Base-by-base conservation (phyloP, 441 rosid genomes). In the Breynia disticha region DNA sequence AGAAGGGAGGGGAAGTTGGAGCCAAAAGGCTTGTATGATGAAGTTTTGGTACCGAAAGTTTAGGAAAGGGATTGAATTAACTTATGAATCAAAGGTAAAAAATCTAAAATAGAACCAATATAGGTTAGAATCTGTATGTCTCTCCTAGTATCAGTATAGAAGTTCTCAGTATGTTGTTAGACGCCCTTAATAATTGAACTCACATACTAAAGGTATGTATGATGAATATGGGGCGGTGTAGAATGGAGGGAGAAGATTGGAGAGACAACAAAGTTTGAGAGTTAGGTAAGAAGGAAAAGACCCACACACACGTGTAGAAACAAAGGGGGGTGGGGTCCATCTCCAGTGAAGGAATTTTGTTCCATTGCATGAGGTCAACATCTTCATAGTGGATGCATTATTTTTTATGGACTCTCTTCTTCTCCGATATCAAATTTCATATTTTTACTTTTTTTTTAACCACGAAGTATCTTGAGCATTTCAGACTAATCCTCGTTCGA, bases 301-400 rank as follows among this genome's bases (percentile, higher is more conserved):
- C 61, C 57, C 80, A 65, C 65, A 64, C 85, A 68, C 85, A 70
- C 81, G 81, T 76, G 85, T 68, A 52, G 38, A 62, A 43, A 52
- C 60, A 54, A 46, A 46, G 18, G 16, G 76, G 64, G 77, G 81
- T 67, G 76, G 64, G 77, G 81, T 67, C 76, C 78, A 60, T 5
- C 10, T 59, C 11, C 35, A 43, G 37, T 17, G 24, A 41, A 61
- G 61, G 56, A 44, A 64, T 63, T 70, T 72, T 72, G 71, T 66
- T 74, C 49, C 19, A 46, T 46, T 46, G 0, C 62, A 60, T 61
- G 69, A 61, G 74, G 83, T 77, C 83, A 65, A 52, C 77, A 77
- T 73, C 85, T 12, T 72, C 74, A 82, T 79, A 83, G 78, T 74
- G 70, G 48, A 58, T 54, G 68, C 80, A 82, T 82, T 74, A 72